These are phyloP conservation scores for Dendrocalamus sinicus DNA, from an alignment of 176 grass and related monocot species.

Conservation along the genomic window DNA sequence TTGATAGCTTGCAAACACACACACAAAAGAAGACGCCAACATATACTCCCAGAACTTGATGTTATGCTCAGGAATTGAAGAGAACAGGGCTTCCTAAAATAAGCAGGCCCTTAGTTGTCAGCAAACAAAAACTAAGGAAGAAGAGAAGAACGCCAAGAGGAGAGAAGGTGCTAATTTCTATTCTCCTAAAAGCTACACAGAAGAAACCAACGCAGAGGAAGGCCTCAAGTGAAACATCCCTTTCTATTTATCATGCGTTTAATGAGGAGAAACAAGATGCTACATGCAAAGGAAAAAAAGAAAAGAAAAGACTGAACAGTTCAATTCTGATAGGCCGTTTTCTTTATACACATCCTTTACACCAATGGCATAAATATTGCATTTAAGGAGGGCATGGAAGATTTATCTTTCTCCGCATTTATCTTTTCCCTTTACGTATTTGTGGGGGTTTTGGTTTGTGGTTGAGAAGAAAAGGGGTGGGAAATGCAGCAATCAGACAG, in stretches of 20 bases:
- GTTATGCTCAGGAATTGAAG: slow-evolving; percentile 15
- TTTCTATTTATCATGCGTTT: slow-evolving; percentile 38
- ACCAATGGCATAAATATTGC: slow-evolving; percentile 23
- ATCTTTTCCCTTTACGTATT: slow-evolving; percentile 24
- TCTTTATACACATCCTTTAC: slow-evolving; percentile 14
- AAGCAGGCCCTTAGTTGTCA: background rate
- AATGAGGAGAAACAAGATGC: slow-evolving; percentile 19
- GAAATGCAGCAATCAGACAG: slow-evolving; percentile 39
- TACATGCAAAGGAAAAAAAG: slow-evolving; percentile 25
- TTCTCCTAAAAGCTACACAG: slow-evolving; percentile 44
- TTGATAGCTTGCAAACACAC: slow-evolving; percentile 4
- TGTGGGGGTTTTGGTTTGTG: slow-evolving; percentile 13
- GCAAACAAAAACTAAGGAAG: slow-evolving; percentile 16
- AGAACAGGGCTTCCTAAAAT: slow-evolving; percentile 32
- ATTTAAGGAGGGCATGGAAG: slow-evolving; percentile 46
- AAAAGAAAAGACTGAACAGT: slow-evolving; percentile 15
- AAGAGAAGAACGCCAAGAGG: slow-evolving; percentile 1
- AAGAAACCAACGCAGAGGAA: slow-evolving; percentile 41
- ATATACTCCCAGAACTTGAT: slow-evolving; percentile 16
- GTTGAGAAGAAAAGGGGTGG: slow-evolving; percentile 25
- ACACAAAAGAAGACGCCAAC: background rate
- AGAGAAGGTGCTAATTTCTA: slow-evolving; percentile 13
- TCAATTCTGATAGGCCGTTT: slow-evolving; percentile 38
- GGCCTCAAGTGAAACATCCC: slow-evolving; percentile 43
- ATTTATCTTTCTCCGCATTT: slow-evolving; percentile 30